Evolutionary conservation across 352 stramenopile genomes (phyloP).

Genomic region (Blastocystis sp.): DNA sequence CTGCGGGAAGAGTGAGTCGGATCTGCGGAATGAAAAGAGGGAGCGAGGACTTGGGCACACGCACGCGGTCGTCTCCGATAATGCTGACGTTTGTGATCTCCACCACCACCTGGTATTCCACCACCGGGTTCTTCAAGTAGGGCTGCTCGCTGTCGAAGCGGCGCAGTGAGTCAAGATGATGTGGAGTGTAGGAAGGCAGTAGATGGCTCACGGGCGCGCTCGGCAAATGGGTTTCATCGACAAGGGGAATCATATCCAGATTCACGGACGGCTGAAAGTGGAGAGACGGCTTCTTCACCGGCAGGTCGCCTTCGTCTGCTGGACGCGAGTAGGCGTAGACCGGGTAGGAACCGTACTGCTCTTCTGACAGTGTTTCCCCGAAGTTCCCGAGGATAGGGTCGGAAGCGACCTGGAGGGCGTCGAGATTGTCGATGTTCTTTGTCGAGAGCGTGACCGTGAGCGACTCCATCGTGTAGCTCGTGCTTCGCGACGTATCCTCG

Average conservation of each 20-base stretch:
- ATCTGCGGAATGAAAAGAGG: slow-evolving; percentile 27
- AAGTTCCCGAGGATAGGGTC: background rate
- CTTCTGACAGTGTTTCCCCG: background rate
- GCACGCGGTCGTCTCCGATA: background rate
- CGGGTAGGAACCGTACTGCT: background rate
- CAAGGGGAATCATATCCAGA: background rate
- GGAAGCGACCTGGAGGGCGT: background rate
- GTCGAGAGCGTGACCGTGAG: background rate
- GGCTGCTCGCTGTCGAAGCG: too few relatives aligned
- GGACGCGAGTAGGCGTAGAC: background rate
- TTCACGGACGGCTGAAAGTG: background rate
- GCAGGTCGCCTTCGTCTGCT: background rate
- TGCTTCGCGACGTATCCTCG: background rate
- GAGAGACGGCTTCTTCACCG: background rate
- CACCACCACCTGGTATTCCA: background rate
- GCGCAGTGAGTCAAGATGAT: too few relatives aligned
- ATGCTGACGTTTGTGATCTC: slow-evolving; percentile 1
- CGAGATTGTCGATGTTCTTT: background rate
- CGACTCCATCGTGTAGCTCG: background rate
- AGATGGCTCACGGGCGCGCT: background rate
- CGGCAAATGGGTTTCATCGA: background rate
- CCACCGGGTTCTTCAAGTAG: background rate
- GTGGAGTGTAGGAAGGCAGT: background rate
- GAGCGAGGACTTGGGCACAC: background rate
- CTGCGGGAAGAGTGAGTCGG: background rate